Base-by-base conservation (phyloP, 1,139 yeast genomes). In the Blastobotrys capitulatus region DNA sequence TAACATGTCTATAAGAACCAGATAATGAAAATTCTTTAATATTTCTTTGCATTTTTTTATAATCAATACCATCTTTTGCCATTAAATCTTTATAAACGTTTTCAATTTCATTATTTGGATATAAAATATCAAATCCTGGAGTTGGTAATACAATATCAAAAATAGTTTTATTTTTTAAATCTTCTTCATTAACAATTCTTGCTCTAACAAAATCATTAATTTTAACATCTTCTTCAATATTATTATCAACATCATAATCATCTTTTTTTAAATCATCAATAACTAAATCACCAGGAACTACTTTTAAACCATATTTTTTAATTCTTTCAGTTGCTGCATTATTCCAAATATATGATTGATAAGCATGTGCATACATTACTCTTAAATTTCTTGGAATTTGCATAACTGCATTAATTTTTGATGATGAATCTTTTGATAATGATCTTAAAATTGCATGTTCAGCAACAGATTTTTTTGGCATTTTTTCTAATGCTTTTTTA, bases 321-420 rank as follows among this genome's bases (percentile, higher is more conserved):
- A 89, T 73, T 63, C 98, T 77, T 59, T 79, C 80, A 49, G 95
- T 84, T 0, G 90, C 94, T 20, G 84, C 95, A 51, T 75, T 65
- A 63, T 94, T 94, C 99, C 98, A 94, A 39, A 94, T 78, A 61
- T 83, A 92, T 54, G 97, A 88, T 69, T 94, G 98, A 65, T 94
- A 94, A 1, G 98, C 96, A 69, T 94, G 99, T 1, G 85, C 96
- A 64, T 94, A 94, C 95, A 94, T 92, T 54, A 89, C 80, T 62
- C 96, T 76, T 63, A 94, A 74, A 64, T 90, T 90, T 66, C 96
- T 79, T 39, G 98, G 98, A 57, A 94, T 86, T 52, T 90, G 79
- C 84, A 86, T 83, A 46, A 94, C 77, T n/a, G 95, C 92, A 57
- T 79, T 80, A 60, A 86, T 80, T 63, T 83, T 85, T 45, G 74